phyloP scores from a whole-genome alignment of 1,139 yeast genomes.

The Suhomyces maxii region DNA sequence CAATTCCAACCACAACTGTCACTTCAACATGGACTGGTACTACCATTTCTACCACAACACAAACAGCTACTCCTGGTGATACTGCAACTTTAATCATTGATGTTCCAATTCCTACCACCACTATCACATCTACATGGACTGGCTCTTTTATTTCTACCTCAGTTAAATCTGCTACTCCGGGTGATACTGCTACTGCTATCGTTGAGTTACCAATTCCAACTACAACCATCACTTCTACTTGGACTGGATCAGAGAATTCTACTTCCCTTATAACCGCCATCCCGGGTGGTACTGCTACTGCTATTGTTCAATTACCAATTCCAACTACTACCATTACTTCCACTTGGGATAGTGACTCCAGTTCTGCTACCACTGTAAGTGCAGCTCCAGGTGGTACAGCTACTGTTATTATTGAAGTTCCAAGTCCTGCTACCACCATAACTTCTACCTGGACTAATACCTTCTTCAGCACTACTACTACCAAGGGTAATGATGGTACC shows the following conservation, averaged over 20 bases:
- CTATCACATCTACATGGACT: slow-evolving; percentile 12
- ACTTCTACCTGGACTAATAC: slow-evolving; percentile 16
- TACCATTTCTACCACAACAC: slow-evolving; percentile 9
- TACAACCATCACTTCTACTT: slow-evolving; percentile 11
- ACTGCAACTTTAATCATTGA: slow-evolving; percentile 17
- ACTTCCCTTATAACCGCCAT: neutral
- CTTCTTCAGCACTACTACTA: slow-evolving; percentile 13
- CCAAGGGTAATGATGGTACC: slow-evolving; percentile 3
- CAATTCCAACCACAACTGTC: slow-evolving; percentile 13
- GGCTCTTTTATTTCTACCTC: neutral
- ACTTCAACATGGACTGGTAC: slow-evolving; percentile 14
- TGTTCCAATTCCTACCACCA: slow-evolving; percentile 14
- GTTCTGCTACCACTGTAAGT: neutral
- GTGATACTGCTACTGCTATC: too few species aligned
- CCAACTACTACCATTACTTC: slow-evolving; percentile 9
- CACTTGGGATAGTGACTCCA: slow-evolving; percentile 5
- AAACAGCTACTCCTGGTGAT: slow-evolving; percentile 13
- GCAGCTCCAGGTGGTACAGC: slow-evolving; percentile 12
- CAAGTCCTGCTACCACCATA: slow-evolving; percentile 16
- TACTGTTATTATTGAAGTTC: slow-evolving; percentile 10
- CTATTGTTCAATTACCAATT: neutral
- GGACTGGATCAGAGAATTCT: slow-evolving; percentile 1
- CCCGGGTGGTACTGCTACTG: slow-evolving; percentile 1
- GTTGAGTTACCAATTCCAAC: too few species aligned
- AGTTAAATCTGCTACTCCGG: too few species aligned